A percentile compares a stretch with the other conserved stretches of the same genome.
These are phyloP conservation scores for Wallacemonas sp. DNA, from an alignment of 208 protist species.

Conservation along the genomic window DNA sequence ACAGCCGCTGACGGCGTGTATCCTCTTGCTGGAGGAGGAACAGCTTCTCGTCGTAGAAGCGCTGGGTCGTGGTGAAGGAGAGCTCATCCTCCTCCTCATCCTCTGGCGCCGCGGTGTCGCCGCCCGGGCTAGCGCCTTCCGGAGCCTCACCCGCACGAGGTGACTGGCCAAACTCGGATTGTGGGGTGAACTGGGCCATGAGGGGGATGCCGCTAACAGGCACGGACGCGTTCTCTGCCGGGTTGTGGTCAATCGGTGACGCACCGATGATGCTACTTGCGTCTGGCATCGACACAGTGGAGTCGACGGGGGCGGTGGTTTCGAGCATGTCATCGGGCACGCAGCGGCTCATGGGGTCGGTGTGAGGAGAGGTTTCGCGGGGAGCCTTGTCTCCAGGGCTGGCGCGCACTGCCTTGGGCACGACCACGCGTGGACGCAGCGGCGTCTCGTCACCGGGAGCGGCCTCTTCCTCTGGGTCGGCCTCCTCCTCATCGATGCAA, in stretches of 20 bases:
- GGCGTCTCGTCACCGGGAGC: slow-evolving; percentile 15
- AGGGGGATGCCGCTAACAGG: not conserved
- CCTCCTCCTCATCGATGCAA: slow-evolving; percentile 27
- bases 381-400: not conserved
- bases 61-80: slow-evolving; percentile 74
- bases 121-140: not conserved
- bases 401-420: not conserved
- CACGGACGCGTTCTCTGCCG: slow-evolving; percentile 2
- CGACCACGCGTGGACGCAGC: slow-evolving; percentile 10
- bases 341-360: not conserved
- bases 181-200: slow-evolving; percentile 7
- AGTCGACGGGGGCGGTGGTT: not conserved
- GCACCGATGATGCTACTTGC: slow-evolving; percentile 12
- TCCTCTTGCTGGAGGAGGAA: slow-evolving; percentile 60
- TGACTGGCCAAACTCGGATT: slow-evolving; percentile 7
- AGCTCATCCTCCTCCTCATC: slow-evolving; percentile 37
- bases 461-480: not conserved
- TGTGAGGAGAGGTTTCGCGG: not conserved
- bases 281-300: slow-evolving; percentile 8
- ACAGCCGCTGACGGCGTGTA: slow-evolving; percentile 52
- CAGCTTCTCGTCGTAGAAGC: slow-evolving; percentile 66
- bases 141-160: not conserved
- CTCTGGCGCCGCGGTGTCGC: slow-evolving; percentile 4
- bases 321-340: not conserved
- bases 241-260: not conserved